These are phyloP conservation scores for Chlorella vulgaris DNA, from an alignment of 139 green algal genomes.

Conservation along the genomic window DNA sequence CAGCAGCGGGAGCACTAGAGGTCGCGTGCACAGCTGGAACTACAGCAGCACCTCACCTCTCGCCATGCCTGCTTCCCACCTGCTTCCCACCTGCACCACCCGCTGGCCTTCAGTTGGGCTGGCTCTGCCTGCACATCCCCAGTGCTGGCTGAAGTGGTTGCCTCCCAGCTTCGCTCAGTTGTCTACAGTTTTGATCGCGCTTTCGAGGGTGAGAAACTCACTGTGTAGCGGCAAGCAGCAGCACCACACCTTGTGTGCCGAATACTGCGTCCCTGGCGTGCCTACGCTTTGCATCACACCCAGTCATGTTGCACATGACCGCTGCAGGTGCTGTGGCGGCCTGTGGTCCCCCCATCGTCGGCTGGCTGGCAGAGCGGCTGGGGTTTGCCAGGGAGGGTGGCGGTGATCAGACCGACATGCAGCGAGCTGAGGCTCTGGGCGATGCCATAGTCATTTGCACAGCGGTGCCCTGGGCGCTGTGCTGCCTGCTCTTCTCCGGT, in stretches of 20 bases:
- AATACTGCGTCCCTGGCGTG: no score
- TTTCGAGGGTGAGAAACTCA: slow-evolving; percentile 53
- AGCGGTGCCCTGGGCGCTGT: slow-evolving; percentile 51
- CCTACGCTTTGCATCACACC: no score
- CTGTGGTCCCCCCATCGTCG: slow-evolving; percentile 54
- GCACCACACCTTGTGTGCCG: no score
- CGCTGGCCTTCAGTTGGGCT: slow-evolving; percentile 22
- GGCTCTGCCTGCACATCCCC: slow-evolving; percentile 67
- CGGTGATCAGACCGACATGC: slow-evolving; percentile 19
- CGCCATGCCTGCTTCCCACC: no score
- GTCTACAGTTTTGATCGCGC: slow-evolving; percentile 78
- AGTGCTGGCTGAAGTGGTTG: slow-evolving; percentile 69
- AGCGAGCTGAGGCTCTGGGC: slow-evolving; percentile 52
- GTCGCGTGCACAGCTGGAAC: no score
- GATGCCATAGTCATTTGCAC: slow-evolving; percentile 52
- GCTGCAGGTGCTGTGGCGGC: slow-evolving; percentile 40
- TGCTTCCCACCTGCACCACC: background rate
- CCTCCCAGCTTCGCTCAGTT: slow-evolving; percentile 55
- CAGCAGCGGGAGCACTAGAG: no score
- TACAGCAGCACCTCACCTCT: no score
- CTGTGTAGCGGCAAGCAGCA: no score
- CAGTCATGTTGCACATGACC: no score
- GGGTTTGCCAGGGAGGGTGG: slow-evolving; percentile 26
- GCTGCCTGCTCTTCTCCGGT: slow-evolving; percentile 42
- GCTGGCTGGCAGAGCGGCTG: slow-evolving; percentile 49